These are phyloP conservation scores for Rhizopogon vinicolor DNA, from an alignment of 768 basidiomycete species.

Conservation along the genomic window DNA sequence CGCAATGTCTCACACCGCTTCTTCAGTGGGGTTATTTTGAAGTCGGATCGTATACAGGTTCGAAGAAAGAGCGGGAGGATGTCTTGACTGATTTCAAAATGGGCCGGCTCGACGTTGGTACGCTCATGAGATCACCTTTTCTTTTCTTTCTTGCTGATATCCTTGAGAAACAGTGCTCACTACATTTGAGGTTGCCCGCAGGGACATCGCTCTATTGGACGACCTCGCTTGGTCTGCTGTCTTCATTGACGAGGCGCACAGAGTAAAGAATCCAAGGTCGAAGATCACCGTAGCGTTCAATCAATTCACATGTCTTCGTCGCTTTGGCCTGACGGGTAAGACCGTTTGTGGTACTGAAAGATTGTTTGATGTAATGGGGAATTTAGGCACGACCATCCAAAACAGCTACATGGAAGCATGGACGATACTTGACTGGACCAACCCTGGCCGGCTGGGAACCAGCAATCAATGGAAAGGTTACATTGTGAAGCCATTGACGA, in stretches of 20 bases:
- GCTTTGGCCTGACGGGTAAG: slow-evolving; percentile 82
- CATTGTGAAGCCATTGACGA: slow-evolving; percentile 61
- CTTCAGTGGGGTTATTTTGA: slow-evolving; percentile 93
- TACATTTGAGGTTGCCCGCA: slow-evolving; percentile 70
- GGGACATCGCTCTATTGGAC: slow-evolving; percentile 65
- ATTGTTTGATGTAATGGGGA: slow-evolving; percentile 5
- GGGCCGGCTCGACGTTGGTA: slow-evolving; percentile 83
- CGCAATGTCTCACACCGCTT: neutral
- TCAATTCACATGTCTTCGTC: slow-evolving; percentile 56
- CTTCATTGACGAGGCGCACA: slow-evolving; percentile 88
- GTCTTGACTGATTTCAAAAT: slow-evolving; percentile 70
- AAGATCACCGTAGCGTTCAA: slow-evolving; percentile 67
- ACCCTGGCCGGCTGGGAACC: slow-evolving; percentile 73
- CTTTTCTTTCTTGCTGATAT: neutral
- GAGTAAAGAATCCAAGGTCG: slow-evolving; percentile 74
- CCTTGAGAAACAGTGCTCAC: slow-evolving; percentile 58
- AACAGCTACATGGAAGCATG: slow-evolving; percentile 90
- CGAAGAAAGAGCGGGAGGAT: slow-evolving; percentile 43
- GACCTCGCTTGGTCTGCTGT: slow-evolving; percentile 68
- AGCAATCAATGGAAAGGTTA: slow-evolving; percentile 71
- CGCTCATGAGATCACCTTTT: slow-evolving; percentile 20
- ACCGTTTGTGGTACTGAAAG: too few relatives aligned
- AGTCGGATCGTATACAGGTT: slow-evolving; percentile 65
- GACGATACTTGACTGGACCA: slow-evolving; percentile 92
- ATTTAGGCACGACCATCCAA: slow-evolving; percentile 54